Conservation (phyloP, 2,329 filamentous ascomycete species). For the Phoma sp. region DNA sequence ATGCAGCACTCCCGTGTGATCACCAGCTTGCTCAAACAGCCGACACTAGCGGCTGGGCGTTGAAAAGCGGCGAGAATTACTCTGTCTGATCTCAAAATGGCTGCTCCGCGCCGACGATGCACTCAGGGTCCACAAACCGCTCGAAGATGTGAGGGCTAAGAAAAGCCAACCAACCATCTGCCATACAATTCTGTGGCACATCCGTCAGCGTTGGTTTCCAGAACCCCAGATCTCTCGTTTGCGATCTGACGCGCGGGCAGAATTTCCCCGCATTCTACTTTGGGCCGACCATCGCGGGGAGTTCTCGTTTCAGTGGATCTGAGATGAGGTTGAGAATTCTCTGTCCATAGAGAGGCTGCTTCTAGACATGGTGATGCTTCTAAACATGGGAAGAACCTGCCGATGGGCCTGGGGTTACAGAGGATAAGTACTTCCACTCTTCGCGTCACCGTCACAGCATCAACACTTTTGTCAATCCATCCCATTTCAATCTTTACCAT, state of each 20-base stretch:
- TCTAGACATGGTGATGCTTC: conserved; percentile 5
- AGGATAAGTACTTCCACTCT: conserved; percentile 22
- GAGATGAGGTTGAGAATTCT: conserved; percentile 24
- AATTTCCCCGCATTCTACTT: conserved; percentile 37
- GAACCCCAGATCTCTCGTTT: conserved; percentile 24
- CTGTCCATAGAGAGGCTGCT: conserved; percentile 13
- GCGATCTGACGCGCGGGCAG: conserved; percentile 28
- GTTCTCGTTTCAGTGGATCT: conserved; percentile 27
- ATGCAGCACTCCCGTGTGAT: conserved; percentile 26
- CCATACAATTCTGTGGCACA: conserved; percentile 13
- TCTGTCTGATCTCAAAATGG: conserved; percentile 20
- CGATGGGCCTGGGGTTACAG: conserved; percentile 31
- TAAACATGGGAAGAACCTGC: conserved; percentile 11
- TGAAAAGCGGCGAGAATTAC: conserved; percentile 41
- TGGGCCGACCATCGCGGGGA: conserved; percentile 22
- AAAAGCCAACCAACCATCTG: conserved; percentile 34
- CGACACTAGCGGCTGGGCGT: conserved; percentile 5
- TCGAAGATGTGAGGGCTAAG: conserved; percentile 24
- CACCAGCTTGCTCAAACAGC: conserved; percentile 22
- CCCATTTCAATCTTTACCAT: not conserved
- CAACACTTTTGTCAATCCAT: not conserved
- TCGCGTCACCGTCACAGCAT: conserved; percentile 3
- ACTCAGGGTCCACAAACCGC: conserved; percentile 21
- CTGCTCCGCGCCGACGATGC: conserved; percentile 20
- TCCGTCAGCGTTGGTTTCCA: conserved; percentile 28